A percentile compares a stretch with the other conserved stretches of the same genome.
phyloP scores from a whole-genome alignment of 169 alveolate species.

The Cryptosporidium felis region DNA sequence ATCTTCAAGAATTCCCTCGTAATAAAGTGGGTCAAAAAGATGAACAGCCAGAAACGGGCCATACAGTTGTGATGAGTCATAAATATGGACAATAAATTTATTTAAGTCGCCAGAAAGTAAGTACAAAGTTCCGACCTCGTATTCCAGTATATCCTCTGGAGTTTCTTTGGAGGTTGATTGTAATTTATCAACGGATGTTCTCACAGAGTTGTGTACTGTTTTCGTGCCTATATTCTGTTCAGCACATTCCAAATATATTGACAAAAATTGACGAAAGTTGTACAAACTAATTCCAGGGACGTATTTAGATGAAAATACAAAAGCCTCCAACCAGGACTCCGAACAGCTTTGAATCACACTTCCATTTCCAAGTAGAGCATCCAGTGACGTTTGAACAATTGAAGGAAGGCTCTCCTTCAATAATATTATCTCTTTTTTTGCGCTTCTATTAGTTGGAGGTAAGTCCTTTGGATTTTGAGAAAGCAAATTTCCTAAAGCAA shows the following conservation, averaged over 20 bases:
- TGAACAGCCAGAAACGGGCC: conserved; percentile 64
- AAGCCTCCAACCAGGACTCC: conserved; percentile 66
- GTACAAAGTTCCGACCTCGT: conserved; percentile 54
- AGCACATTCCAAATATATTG: conserved; percentile 34
- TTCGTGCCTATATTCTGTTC: too few relatives aligned
- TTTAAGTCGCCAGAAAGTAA: conserved; percentile 38
- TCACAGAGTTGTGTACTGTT: too few relatives aligned
- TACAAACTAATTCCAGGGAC: conserved; percentile 43
- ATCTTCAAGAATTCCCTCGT: conserved; percentile 51
- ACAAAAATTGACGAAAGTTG: conserved; percentile 22
- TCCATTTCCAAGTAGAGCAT: conserved; percentile 42
- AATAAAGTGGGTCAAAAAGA: conserved; percentile 46
- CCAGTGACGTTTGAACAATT: conserved; percentile 23
- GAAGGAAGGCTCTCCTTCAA: conserved; percentile 24
- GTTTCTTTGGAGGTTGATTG: neutral
- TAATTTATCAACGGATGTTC: too few relatives aligned
- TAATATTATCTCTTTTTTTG: neutral
- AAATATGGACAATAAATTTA: conserved; percentile 28
- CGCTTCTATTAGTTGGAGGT: neutral
- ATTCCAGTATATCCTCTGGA: conserved; percentile 28
- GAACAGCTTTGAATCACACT: conserved; percentile 27
- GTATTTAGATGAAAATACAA: conserved; percentile 40
- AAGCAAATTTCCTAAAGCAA: conserved; percentile 1
- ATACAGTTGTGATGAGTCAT: conserved; percentile 26
- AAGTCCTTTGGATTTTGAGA: conserved; percentile 6